Evolutionary conservation across 495 filamentous ascomycete genomes (phyloP).

Genomic region (Margaritispora aquatica): DNA sequence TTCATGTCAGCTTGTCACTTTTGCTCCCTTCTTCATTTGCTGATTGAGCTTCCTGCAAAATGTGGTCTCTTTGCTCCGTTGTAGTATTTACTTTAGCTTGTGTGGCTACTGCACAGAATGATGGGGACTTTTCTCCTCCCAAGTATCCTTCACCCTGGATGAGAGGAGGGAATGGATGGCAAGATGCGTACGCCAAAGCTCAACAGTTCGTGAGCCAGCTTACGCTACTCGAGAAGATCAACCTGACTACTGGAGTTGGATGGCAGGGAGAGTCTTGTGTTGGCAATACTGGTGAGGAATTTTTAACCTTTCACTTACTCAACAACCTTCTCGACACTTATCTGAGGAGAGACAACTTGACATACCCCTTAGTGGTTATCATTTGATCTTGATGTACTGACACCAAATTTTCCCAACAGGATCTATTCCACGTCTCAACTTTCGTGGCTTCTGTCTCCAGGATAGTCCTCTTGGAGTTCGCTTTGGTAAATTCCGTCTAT

Average conservation of each 20-base stretch:
- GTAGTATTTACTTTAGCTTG: conserved; percentile 11
- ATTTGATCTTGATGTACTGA: not conserved
- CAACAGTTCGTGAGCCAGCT: conserved; percentile 73
- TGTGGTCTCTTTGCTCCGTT: conserved; percentile 6
- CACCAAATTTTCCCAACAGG: not conserved
- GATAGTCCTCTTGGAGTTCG: conserved; percentile 86
- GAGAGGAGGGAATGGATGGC: conserved; percentile 66
- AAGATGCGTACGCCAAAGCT: conserved; percentile 70
- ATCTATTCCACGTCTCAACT: conserved; percentile 66
- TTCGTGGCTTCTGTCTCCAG: conserved; percentile 79
- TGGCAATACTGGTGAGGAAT: conserved; percentile 20
- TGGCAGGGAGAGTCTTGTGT: conserved; percentile 34
- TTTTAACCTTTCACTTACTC: no score
- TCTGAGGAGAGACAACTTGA: no score
- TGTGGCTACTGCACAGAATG: conserved; percentile 13
- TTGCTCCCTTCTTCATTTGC: not conserved
- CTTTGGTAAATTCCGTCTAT: conserved; percentile 44
- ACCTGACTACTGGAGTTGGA: conserved; percentile 82
- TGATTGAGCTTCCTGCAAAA: not conserved
- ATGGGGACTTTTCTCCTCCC: conserved; percentile 40
- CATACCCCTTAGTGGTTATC: no score
- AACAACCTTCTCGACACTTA: no score
- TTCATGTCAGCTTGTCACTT: no score
- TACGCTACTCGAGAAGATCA: conserved; percentile 87
- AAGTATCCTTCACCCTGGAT: conserved; percentile 85